phyloP scores from a whole-genome alignment of 768 basidiomycete genomes.

The Piloderma croceum region DNA sequence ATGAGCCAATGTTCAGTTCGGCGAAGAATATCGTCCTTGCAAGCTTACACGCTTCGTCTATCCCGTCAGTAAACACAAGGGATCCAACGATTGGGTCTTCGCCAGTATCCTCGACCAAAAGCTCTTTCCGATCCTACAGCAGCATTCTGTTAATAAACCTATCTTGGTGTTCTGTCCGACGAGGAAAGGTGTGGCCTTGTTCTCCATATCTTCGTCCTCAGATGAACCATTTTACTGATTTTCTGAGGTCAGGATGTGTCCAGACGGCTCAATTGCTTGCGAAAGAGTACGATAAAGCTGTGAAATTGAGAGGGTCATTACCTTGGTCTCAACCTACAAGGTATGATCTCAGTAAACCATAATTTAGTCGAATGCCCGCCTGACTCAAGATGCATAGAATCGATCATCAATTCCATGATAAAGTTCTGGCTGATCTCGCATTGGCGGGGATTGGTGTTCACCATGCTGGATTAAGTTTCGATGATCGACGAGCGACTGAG shows the following conservation, averaged over 20 bases:
- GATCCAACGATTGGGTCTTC: slow-evolving; percentile 78
- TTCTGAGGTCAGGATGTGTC: slow-evolving; percentile 40
- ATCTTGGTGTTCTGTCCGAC: slow-evolving; percentile 87
- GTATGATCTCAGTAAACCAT: too few relatives aligned
- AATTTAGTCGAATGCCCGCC: too few relatives aligned
- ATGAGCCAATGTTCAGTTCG: slow-evolving; percentile 53
- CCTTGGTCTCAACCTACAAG: slow-evolving; percentile 66
- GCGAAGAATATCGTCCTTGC: slow-evolving; percentile 88
- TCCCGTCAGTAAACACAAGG: slow-evolving; percentile 55
- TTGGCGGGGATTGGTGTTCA: slow-evolving; percentile 79
- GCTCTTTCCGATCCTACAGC: slow-evolving; percentile 65
- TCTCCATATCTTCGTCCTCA: neutral
- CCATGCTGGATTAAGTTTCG: slow-evolving; percentile 76
- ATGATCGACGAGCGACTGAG: slow-evolving; percentile 74
- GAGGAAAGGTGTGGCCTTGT: slow-evolving; percentile 30
- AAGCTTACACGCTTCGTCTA: slow-evolving; percentile 68
- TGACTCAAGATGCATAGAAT: slow-evolving; percentile 49
- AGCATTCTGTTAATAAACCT: slow-evolving; percentile 74
- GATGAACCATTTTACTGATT: neutral
- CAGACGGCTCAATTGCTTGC: slow-evolving; percentile 72
- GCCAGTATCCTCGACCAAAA: slow-evolving; percentile 63
- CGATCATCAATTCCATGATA: slow-evolving; percentile 56
- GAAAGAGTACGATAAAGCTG: slow-evolving; percentile 60
- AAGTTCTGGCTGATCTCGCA: slow-evolving; percentile 64
- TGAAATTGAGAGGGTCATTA: slow-evolving; percentile 40